Percentiles rank a stretch among this genome's conserved stretches.
Conservation (phyloP, 176 grass and related monocot genomes). For the Bolboschoenus planiculmis region DNA sequence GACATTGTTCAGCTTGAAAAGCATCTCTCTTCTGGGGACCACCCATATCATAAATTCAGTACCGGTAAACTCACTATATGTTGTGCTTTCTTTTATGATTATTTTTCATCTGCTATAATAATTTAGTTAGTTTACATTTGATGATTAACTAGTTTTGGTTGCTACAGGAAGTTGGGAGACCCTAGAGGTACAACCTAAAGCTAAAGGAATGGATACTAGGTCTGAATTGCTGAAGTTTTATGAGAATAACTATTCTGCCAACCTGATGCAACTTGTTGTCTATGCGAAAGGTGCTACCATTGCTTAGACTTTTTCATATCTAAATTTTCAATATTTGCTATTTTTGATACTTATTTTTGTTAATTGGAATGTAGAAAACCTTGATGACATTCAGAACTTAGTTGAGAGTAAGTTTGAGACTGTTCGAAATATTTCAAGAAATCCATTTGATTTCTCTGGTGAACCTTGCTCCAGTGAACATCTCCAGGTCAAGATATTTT, state of each 20-base stretch:
- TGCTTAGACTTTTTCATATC: neutral
- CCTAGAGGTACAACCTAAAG: conserved; percentile 83
- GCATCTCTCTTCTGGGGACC: conserved; percentile 68
- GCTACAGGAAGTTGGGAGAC: conserved; percentile 91
- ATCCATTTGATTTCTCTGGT: conserved; percentile 61
- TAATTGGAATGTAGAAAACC: conserved; percentile 39
- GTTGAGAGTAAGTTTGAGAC: conserved; percentile 68
- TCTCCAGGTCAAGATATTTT: conserved; percentile 51
- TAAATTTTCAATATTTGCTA: conserved; percentile 24
- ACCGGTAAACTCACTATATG: conserved; percentile 48
- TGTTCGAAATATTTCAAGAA: conserved; percentile 56
- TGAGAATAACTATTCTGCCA: conserved; percentile 86
- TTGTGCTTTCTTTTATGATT: neutral
- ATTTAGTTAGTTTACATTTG: conserved; percentile 3
- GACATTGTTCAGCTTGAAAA: conserved; percentile 69
- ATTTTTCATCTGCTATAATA: conserved; percentile 21
- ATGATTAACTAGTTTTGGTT: conserved; percentile 12
- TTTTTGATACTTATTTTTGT: conserved; percentile 11
- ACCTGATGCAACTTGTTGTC: conserved; percentile 93
- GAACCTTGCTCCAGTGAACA: conserved; percentile 77
- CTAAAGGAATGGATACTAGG: conserved; percentile 88
- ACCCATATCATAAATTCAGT: conserved; percentile 95
- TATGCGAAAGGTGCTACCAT: conserved; percentile 75
- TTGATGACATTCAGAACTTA: conserved; percentile 71
- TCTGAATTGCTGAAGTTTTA: conserved; percentile 90